These are phyloP conservation scores for Polychytrium aggregatum DNA, from an alignment of 192 early-diverging fungal species.

Conservation along the genomic window DNA sequence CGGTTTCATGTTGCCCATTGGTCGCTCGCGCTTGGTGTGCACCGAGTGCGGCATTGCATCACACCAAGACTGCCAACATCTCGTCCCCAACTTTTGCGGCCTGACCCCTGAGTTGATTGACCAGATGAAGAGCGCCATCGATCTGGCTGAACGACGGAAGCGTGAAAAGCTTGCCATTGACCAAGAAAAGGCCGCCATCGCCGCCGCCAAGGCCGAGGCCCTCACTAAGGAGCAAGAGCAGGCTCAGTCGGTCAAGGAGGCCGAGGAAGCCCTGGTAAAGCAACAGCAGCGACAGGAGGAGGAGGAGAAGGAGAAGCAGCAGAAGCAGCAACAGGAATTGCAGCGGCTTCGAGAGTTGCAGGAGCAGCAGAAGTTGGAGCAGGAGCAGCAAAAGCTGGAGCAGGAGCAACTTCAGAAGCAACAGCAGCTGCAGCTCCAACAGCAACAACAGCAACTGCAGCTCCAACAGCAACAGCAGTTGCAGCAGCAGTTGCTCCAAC, in stretches of 20 bases:
- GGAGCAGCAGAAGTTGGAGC: conserved; percentile 19
- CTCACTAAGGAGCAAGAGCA: neutral
- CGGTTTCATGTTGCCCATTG: conserved; percentile 87
- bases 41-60: conserved; percentile 72
- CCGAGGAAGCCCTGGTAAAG: neutral
- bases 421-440: conserved; percentile 8
- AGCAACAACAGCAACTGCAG: conserved; percentile 6
- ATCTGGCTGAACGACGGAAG: conserved; percentile 33
- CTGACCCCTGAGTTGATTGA: conserved; percentile 76
- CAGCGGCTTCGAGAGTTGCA: too few species aligned
- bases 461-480: conserved; percentile 6
- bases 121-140: conserved; percentile 77
- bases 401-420: conserved; percentile 8
- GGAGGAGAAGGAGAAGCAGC: conserved; percentile 1
- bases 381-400: conserved; percentile 19
- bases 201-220: neutral
- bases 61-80: conserved; percentile 71
- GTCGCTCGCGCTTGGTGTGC: conserved; percentile 44
- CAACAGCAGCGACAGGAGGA: neutral
- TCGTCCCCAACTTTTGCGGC: conserved; percentile 90
- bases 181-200: neutral
- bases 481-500: conserved; percentile 11
- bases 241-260: neutral
- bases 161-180: neutral
- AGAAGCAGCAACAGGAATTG: neutral